Percentiles rank a stretch among this genome's conserved stretches.
phyloP scores from a whole-genome alignment of 331 rosid genomes.

The Rosa hybrid region DNA sequence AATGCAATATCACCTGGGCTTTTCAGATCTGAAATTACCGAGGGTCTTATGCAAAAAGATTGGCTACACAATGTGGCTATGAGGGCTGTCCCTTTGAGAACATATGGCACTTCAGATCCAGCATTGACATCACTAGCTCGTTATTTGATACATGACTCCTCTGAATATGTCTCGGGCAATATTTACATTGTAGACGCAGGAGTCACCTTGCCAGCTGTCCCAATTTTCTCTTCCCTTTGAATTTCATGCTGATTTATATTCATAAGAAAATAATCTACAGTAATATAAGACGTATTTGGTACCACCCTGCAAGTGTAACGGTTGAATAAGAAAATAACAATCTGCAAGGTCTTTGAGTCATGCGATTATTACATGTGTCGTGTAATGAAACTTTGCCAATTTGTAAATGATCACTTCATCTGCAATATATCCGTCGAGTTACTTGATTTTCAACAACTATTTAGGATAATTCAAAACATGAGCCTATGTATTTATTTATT shows the following conservation, averaged over 20 bases:
- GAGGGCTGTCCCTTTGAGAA: slow-evolving; percentile 56
- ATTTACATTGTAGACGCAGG: slow-evolving; percentile 70
- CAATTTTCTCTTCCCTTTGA: slow-evolving; percentile 76
- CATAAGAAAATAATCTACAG: background rate
- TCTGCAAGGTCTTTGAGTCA: background rate
- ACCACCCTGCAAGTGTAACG: background rate
- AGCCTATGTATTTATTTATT: background rate
- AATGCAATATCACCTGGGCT: slow-evolving; percentile 79
- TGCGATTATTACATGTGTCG: background rate
- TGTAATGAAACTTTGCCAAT: background rate
- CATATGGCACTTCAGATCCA: slow-evolving; percentile 60
- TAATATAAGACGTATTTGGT: background rate
- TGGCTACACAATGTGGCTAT: slow-evolving; percentile 56
- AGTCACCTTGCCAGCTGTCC: slow-evolving; percentile 58
- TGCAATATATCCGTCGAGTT: background rate
- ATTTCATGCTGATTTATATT: background rate
- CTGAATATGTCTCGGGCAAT: slow-evolving; percentile 69
- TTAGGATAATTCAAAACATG: background rate
- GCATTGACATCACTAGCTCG: slow-evolving; percentile 72
- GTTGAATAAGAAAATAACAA: background rate
- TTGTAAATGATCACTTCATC: background rate
- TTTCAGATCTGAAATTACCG: slow-evolving; percentile 82
- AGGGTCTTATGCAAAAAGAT: slow-evolving; percentile 53
- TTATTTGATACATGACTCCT: slow-evolving; percentile 74
- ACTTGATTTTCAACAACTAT: too few relatives aligned